Conservation (phyloP, 495 filamentous ascomycete genomes). For the Tetracladium marchalianum region DNA sequence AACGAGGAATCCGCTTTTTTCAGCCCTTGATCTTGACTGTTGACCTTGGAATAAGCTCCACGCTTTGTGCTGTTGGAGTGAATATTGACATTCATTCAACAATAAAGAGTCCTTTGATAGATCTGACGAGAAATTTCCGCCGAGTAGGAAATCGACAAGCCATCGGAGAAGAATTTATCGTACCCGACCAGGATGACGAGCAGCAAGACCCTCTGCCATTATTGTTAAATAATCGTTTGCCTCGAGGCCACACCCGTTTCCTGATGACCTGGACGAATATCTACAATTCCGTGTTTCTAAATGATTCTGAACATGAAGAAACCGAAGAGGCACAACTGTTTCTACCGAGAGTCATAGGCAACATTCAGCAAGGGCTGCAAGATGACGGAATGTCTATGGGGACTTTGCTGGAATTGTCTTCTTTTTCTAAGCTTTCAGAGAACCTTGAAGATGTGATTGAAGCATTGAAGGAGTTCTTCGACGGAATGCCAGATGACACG, state of each 20-base stretch:
- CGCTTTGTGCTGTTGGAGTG: slow-evolving; percentile 4
- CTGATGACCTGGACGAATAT: no score
- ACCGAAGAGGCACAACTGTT: no score
- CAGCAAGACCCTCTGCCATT: not conserved
- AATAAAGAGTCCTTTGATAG: not conserved
- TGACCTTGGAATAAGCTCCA: slow-evolving; percentile 14
- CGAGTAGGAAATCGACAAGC: not conserved
- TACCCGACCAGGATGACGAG: slow-evolving; percentile 5
- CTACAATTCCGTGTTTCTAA: no score
- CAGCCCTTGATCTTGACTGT: slow-evolving; percentile 15
- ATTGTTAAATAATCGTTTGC: no score
- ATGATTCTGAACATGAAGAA: no score
- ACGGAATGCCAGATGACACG: slow-evolving; percentile 3
- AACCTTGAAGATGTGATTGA: slow-evolving; percentile 13
- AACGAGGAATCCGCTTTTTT: slow-evolving; percentile 17
- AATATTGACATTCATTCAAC: not conserved
- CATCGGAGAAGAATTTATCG: slow-evolving; percentile 7
- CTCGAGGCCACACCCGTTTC: no score
- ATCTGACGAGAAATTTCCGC: not conserved
- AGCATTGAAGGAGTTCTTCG: slow-evolving; percentile 4
- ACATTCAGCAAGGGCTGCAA: slow-evolving; percentile 1
- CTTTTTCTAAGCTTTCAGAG: slow-evolving; percentile 2
- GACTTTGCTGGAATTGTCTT: slow-evolving; percentile 8
- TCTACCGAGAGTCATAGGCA: no score
- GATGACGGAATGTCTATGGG: slow-evolving; percentile 6